Percentiles rank a stretch among this genome's conserved stretches.
phyloP scores from a whole-genome alignment of 2,329 filamentous ascomycete genomes.

The Neofusicoccum ribis region DNA sequence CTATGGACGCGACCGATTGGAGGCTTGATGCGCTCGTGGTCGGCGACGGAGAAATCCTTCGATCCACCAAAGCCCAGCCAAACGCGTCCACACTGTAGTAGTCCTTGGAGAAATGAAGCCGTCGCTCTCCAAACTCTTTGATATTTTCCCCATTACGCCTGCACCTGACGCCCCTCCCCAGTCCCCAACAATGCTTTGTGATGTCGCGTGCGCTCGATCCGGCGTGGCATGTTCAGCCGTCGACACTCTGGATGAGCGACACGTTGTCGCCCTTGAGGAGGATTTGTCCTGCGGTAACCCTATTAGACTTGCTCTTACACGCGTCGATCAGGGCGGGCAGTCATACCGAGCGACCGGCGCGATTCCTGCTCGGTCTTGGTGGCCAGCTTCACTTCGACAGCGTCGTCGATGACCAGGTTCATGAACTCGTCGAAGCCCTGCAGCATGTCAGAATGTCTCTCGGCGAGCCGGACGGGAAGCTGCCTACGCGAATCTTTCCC shows the following conservation, averaged over 20 bases:
- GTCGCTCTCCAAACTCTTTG: neutral
- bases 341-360: constrained; percentile 74
- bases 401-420: constrained; percentile 96
- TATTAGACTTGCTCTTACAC: neutral
- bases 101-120: constrained; percentile 3
- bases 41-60: constrained; percentile 61
- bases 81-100: constrained; percentile 1
- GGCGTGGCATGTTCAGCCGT: neutral
- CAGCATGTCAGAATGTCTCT: neutral
- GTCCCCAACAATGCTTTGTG: neutral
- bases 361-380: constrained; percentile 79
- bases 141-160: constrained; percentile 14
- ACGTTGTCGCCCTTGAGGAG: constrained; percentile 87
- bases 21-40: constrained; percentile 75
- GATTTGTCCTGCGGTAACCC: constrained; percentile 65
- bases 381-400: constrained; percentile 83
- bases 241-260: constrained; percentile 65
- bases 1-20: constrained; percentile 75
- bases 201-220: neutral
- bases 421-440: constrained; percentile 99
- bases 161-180: constrained; percentile 4
- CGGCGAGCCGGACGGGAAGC: neutral
- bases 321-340: neutral
- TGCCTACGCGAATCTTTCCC: constrained; percentile 81
- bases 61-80: constrained; percentile 20